phyloP scores from a whole-genome alignment of 768 basidiomycete species.

The Sporobolomyces pararoseus region DNA sequence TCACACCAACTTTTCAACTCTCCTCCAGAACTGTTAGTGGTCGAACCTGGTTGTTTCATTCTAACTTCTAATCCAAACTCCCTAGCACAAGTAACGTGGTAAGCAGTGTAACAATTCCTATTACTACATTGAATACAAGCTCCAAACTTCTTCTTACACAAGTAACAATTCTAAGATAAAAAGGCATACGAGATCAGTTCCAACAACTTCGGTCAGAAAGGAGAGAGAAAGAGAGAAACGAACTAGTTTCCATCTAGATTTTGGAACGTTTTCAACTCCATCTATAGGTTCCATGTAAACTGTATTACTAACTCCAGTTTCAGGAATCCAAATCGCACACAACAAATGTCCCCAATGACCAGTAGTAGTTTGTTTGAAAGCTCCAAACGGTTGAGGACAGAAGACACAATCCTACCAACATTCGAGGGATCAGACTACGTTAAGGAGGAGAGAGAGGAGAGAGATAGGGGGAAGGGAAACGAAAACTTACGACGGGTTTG shows the following conservation, averaged over 20 bases:
- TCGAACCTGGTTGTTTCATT: slow-evolving; percentile 48
- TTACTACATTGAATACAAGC: slow-evolving; percentile 97
- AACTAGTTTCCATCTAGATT: slow-evolving; percentile 90
- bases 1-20: slow-evolving; percentile 76
- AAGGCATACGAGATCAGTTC: background rate
- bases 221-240: slow-evolving; percentile 46
- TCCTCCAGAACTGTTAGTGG: slow-evolving; percentile 36
- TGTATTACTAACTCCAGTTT: slow-evolving; percentile 85
- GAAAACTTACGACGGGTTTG: slow-evolving; percentile 73
- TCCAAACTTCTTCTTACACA: slow-evolving; percentile 63
- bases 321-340: slow-evolving; percentile 96
- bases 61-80: slow-evolving; percentile 71
- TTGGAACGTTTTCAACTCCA: slow-evolving; percentile 78
- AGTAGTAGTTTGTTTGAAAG: slow-evolving; percentile 91
- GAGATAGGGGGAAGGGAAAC: background rate
- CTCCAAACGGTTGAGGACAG: slow-evolving; percentile 94
- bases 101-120: slow-evolving; percentile 82
- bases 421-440: background rate
- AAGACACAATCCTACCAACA: slow-evolving; percentile 78
- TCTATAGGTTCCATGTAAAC: slow-evolving; percentile 98
- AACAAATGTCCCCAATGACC: slow-evolving; percentile 95
- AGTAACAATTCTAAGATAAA: slow-evolving; percentile 56
- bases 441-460: background rate
- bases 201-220: background rate
- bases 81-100: slow-evolving; percentile 90